These are phyloP conservation scores for Penicillium polonicum DNA, from an alignment of 2,329 filamentous ascomycete species.

Conservation along the genomic window DNA sequence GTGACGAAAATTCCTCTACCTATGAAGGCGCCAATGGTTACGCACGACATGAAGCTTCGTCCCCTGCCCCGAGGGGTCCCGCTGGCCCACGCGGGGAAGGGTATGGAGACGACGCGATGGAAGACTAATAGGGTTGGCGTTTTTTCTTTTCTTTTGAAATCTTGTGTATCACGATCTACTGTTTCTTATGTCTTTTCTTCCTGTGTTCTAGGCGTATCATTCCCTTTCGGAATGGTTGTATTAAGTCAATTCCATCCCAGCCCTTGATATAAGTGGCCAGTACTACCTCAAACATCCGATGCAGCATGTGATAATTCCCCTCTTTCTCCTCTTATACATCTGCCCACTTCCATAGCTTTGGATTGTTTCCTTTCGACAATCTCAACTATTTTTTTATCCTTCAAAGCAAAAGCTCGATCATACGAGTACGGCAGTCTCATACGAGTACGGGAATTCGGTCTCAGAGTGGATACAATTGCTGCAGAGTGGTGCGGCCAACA, in stretches of 20 bases:
- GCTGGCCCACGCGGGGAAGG: conserved; percentile 20
- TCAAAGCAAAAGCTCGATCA: not conserved
- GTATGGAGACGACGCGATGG: conserved; percentile 31
- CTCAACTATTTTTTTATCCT: not conserved
- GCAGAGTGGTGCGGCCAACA: conserved; percentile 2
- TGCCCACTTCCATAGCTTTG: not conserved
- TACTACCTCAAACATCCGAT: not conserved
- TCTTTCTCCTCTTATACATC: conserved; percentile 3
- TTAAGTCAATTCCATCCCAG: conserved; percentile 1
- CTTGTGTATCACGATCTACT: conserved; percentile 14
- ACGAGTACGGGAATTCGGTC: not conserved
- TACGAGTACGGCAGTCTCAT: conserved; percentile 4
- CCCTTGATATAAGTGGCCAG: not conserved
- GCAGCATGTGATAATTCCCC: conserved; percentile 6
- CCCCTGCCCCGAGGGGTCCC: conserved; percentile 23
- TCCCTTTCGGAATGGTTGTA: not conserved
- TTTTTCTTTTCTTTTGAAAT: not conserved
- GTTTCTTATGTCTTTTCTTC: conserved; percentile 5
- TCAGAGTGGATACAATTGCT: conserved; percentile 5
- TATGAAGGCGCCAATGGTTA: conserved; percentile 35
- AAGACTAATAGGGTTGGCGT: conserved; percentile 21
- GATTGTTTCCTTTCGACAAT: not conserved
- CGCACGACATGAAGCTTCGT: conserved; percentile 35
- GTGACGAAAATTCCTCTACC: conserved; percentile 35
- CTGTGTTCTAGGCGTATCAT: conserved; percentile 1